Conservation (phyloP, 2,329 filamentous ascomycete species). For the Colletotrichum karsti region DNA sequence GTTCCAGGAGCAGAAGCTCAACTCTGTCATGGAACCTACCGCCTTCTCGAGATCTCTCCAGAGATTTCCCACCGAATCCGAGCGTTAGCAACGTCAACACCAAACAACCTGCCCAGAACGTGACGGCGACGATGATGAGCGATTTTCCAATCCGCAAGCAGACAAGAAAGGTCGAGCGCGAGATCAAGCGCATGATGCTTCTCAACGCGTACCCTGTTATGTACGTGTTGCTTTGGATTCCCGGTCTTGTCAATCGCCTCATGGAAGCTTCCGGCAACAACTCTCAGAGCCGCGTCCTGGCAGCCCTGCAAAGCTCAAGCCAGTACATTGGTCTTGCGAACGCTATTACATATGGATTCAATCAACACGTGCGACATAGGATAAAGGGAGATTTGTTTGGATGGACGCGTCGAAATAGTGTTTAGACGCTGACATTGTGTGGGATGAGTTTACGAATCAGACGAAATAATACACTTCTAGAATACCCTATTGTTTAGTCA, state of each 20-base stretch:
- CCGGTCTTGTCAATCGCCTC: slow-evolving; percentile 44
- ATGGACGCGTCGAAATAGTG: slow-evolving; percentile 7
- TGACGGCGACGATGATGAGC: slow-evolving; percentile 24
- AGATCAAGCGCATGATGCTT: slow-evolving; percentile 42
- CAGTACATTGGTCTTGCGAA: slow-evolving; percentile 48
- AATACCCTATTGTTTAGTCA: slow-evolving; percentile 24
- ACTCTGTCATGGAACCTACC: slow-evolving; percentile 7
- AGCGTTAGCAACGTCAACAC: neutral
- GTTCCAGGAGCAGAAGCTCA: neutral
- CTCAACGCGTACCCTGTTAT: slow-evolving; percentile 47
- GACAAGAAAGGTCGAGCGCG: slow-evolving; percentile 32
- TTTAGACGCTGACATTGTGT: neutral
- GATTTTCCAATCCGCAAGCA: slow-evolving; percentile 31
- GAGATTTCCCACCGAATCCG: slow-evolving; percentile 18
- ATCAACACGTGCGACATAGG: slow-evolving; percentile 37
- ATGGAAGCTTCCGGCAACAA: slow-evolving; percentile 36
- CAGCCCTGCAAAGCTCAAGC: slow-evolving; percentile 42
- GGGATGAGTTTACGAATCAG: slow-evolving; percentile 17
- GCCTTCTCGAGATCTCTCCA: neutral
- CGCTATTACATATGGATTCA: slow-evolving; percentile 47
- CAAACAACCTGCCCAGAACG: neutral
- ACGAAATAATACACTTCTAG: slow-evolving; percentile 19
- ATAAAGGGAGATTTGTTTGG: slow-evolving; percentile 20
- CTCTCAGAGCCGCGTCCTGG: slow-evolving; percentile 30
- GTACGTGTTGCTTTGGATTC: slow-evolving; percentile 48